Evolutionary conservation across 345 rosid genomes (phyloP).

Genomic region (Lagerstroemia speciosa): DNA sequence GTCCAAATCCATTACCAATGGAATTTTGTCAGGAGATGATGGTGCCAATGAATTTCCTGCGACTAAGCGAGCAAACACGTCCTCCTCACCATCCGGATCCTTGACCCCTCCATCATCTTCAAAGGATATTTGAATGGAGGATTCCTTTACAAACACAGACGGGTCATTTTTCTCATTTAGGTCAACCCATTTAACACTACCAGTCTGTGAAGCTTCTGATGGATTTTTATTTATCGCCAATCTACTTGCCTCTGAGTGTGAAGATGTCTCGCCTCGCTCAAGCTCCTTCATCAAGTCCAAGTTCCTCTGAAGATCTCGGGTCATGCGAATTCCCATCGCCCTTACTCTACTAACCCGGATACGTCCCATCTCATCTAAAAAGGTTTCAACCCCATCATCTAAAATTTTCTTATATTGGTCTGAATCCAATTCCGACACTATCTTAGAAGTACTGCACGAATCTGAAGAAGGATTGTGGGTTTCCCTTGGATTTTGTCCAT

Average conservation of each 20-base stretch:
- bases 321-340: slow-evolving; percentile 95
- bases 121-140: slow-evolving; percentile 64
- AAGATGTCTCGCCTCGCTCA: slow-evolving; percentile 27
- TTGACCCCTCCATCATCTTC: slow-evolving; percentile 43
- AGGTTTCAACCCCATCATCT: slow-evolving; percentile 67
- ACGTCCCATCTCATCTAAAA: slow-evolving; percentile 73
- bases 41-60: slow-evolving; percentile 38
- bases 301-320: slow-evolving; percentile 93
- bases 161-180: slow-evolving; percentile 24
- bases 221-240: slow-evolving; percentile 12
- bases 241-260: slow-evolving; percentile 16
- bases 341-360: slow-evolving; percentile 59
- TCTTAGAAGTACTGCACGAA: slow-evolving; percentile 24
- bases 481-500: slow-evolving; percentile 22
- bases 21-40: slow-evolving; percentile 30
- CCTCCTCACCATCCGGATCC: slow-evolving; percentile 48
- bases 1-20: slow-evolving; percentile 23
- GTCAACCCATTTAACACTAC: slow-evolving; percentile 21
- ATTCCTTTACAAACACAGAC: slow-evolving; percentile 19
- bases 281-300: slow-evolving; percentile 83
- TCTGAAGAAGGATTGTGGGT: slow-evolving; percentile 24
- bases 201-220: slow-evolving; percentile 23
- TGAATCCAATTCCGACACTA: slow-evolving; percentile 22
- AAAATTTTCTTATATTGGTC: slow-evolving; percentile 28
- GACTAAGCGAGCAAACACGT: slow-evolving; percentile 64